Percentiles rank a stretch among this genome's conserved stretches.
Evolutionary conservation across 108 stramenopile species (phyloP).

Genomic region (Epithemia pelagica): DNA sequence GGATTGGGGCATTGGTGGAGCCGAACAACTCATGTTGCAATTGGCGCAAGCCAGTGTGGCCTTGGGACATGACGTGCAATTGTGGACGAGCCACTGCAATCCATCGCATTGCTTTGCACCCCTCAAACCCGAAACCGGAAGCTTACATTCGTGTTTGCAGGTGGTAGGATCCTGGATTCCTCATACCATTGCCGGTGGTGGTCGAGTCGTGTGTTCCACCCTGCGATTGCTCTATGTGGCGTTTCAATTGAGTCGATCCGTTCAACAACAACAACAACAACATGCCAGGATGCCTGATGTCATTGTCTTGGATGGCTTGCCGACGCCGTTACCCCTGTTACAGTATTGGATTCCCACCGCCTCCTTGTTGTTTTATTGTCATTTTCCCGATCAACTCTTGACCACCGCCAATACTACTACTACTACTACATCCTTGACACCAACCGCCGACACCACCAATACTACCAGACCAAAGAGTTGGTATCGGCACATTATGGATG

Average conservation of each 20-base stretch:
- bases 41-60: slow-evolving; percentile 57
- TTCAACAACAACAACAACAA: neutral
- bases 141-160: slow-evolving; percentile 35
- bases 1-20: slow-evolving; percentile 87
- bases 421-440: neutral
- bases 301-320: slow-evolving; percentile 87
- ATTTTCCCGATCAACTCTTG: slow-evolving; percentile 97
- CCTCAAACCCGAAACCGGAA: slow-evolving; percentile 58
- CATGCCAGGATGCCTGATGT: slow-evolving; percentile 12
- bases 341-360: slow-evolving; percentile 39
- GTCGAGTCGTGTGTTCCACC: slow-evolving; percentile 55
- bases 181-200: slow-evolving; percentile 33
- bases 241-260: slow-evolving; percentile 12
- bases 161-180: slow-evolving; percentile 77
- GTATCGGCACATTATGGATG: slow-evolving; percentile 55
- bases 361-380: slow-evolving; percentile 94
- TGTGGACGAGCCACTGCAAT: slow-evolving; percentile 94
- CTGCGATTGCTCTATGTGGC: slow-evolving; percentile 70
- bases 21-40: slow-evolving; percentile 77
- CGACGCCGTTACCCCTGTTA: slow-evolving; percentile 77
- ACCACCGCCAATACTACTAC: slow-evolving; percentile 32
- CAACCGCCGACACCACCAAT: neutral
- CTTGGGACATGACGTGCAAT: slow-evolving; percentile 38
- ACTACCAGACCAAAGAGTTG: slow-evolving; percentile 17
- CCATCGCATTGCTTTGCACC: slow-evolving; percentile 87